These are phyloP conservation scores for Sclerotinia trifoliorum DNA, from an alignment of 2,329 filamentous ascomycete species.

Conservation along the genomic window DNA sequence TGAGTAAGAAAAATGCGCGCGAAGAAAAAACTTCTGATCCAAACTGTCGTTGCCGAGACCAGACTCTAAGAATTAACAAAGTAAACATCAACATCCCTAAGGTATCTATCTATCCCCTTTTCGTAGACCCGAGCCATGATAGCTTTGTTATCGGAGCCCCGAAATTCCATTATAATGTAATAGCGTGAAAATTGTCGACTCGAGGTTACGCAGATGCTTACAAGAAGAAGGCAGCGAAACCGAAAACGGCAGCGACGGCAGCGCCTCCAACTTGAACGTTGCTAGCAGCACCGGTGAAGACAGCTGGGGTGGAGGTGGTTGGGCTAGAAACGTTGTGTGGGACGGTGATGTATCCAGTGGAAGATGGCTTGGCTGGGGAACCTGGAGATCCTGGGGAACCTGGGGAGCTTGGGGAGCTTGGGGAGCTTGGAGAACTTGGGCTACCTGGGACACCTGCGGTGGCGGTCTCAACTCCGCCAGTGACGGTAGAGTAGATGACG, in stretches of 20 bases:
- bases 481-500: constrained; percentile 25
- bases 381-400: background rate
- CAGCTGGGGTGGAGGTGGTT: constrained; percentile 25
- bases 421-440: too few relatives aligned
- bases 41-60: constrained; percentile 18
- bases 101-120: constrained; percentile 22
- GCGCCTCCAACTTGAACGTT: constrained; percentile 24
- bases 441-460: background rate
- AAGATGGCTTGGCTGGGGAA: constrained; percentile 20
- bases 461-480: background rate
- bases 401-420: too few relatives aligned
- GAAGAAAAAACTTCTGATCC: constrained; percentile 9
- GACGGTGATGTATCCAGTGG: constrained; percentile 15
- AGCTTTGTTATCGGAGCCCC: constrained; percentile 20
- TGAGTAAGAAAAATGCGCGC: constrained; percentile 5
- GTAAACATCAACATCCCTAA: constrained; percentile 25
- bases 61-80: constrained; percentile 23
- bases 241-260: constrained; percentile 28
- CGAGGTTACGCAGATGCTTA: constrained; percentile 34
- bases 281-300: constrained; percentile 19
- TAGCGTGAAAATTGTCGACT: constrained; percentile 29
- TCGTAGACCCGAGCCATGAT: constrained; percentile 38
- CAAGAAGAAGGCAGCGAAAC: constrained; percentile 37
- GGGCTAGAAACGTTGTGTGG: constrained; percentile 18
- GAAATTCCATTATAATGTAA: constrained; percentile 28